Conservation (phyloP, 2,329 filamentous ascomycete species). For the Cytospora mali region DNA sequence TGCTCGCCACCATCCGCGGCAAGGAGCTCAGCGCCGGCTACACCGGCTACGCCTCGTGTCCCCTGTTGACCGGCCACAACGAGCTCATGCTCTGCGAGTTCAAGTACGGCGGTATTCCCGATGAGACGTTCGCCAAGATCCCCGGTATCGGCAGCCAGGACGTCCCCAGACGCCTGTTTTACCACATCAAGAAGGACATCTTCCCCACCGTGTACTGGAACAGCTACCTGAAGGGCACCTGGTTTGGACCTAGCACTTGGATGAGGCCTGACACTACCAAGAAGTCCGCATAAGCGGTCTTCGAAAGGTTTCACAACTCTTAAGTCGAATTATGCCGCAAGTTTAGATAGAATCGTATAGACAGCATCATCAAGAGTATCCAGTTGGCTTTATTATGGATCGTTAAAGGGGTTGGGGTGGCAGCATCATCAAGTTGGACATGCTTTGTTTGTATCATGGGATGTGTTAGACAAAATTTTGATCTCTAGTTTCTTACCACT, state of each 20-base stretch:
- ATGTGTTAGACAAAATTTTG: no score
- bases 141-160: conserved; percentile 42
- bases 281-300: conserved; percentile 7
- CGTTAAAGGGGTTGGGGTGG: background rate
- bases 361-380: background rate
- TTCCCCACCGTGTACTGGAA: conserved; percentile 41
- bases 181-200: conserved; percentile 50
- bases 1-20: conserved; percentile 41
- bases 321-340: background rate
- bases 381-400: background rate
- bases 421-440: background rate
- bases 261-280: conserved; percentile 25
- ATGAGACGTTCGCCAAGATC: conserved; percentile 45
- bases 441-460: background rate
- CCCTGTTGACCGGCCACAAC: conserved; percentile 47
- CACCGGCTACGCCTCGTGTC: conserved; percentile 50
- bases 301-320: no score
- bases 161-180: conserved; percentile 42
- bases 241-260: conserved; percentile 35
- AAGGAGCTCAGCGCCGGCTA: conserved; percentile 40
- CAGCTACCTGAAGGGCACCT: conserved; percentile 38
- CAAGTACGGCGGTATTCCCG: conserved; percentile 49
- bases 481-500: no score
- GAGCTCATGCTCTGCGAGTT: conserved; percentile 52
- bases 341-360: background rate